Base-by-base conservation (phyloP, 306 rosid species). In the Mimosa pudica region DNA sequence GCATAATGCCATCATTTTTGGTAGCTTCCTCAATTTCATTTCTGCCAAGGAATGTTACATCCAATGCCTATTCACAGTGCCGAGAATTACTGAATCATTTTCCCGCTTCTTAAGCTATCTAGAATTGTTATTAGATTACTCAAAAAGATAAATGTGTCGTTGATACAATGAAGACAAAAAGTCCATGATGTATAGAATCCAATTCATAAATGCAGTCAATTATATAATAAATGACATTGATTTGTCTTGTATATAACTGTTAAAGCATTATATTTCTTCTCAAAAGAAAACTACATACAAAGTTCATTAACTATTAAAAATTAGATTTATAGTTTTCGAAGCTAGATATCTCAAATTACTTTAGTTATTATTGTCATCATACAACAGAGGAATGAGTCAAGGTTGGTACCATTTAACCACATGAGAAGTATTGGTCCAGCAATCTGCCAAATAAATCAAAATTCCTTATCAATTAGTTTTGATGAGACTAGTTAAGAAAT, bases 341-440 rank as follows among this genome's bases (percentile, higher is more conserved):
- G 80, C 60, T 65, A 33, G 76, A 79, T 79, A 77, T 33, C 24
- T 20, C 55, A 33, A 61, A 66, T 55, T 75, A 18, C 30, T 73
- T 35, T 52, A 69, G 52, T 70, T 52, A 64, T 73, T 41, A 65
- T 65, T 18, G 12, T 8, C 60, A 38, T 68, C 58, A 24, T 35
- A 65, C 38, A 68, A 73, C 70, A 41, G 44, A 77, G 30, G 74
- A 76, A 62, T 10, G 66, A 63, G 46, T 76, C 66, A 36, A 70
- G 72, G 60, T 45, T 13, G 45, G 80, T 91, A 92, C 98, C 99
- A 95, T 80, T 89, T 76, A 13, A 82, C 82, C 77, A 95, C 91
- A 61, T 84, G 88, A 36, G 83, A 77, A 74, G 92, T 88, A 74
- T 84, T 77, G 77, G 36, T 87, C 99, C 99, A 95, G 92, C 99